Evolutionary conservation across 1,284 basidiomycete species (phyloP).

Genomic region (Stygiomarasmius scandens): DNA sequence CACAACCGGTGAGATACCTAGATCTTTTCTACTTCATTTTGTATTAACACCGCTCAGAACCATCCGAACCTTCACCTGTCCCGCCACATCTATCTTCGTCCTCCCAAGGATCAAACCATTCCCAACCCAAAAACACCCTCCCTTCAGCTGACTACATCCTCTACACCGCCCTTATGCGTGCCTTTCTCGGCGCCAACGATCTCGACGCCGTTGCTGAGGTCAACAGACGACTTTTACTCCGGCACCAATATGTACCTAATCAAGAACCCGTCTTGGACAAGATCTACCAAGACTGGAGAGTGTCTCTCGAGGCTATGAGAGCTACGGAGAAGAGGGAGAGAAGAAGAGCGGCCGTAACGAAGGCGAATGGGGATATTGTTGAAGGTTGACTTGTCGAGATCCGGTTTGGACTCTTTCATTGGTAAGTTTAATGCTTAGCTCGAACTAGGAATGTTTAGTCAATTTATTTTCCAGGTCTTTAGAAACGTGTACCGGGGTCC

Average conservation of each 20-base stretch:
- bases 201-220: slow-evolving; percentile 16
- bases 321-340: not conserved
- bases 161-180: slow-evolving; percentile 36
- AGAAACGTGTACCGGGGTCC: too few species aligned
- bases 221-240: slow-evolving; percentile 11
- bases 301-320: not conserved
- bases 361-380: too few species aligned
- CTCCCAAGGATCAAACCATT: not conserved
- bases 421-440: too few species aligned
- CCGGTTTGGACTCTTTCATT: too few species aligned
- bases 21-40: not conserved
- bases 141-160: slow-evolving; percentile 34
- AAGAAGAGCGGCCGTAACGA: too few species aligned
- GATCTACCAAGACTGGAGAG: not conserved
- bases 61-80: too few species aligned
- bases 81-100: not conserved
- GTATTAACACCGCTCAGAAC: not conserved
- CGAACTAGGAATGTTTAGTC: too few species aligned
- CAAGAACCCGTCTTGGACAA: not conserved
- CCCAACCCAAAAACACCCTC: slow-evolving; percentile 11
- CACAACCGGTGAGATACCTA: too few species aligned
- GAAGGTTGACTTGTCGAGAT: too few species aligned
- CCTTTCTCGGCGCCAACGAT: slow-evolving; percentile 20
- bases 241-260: not conserved
- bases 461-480: too few species aligned